Base-by-base conservation (phyloP, 202 grass and related monocot species). In the Zizania palustris region DNA sequence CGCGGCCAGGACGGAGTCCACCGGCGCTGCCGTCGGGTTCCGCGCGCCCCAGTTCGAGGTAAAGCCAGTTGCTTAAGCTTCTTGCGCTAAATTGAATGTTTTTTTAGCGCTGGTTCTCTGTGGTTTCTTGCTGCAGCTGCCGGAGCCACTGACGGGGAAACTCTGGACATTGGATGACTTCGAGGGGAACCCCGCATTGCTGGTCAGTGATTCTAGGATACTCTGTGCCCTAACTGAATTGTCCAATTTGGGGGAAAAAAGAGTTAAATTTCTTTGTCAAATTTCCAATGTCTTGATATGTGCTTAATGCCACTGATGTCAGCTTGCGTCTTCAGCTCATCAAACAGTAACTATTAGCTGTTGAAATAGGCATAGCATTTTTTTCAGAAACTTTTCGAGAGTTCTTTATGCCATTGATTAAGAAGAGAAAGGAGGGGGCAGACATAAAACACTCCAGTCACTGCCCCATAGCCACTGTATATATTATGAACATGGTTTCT, bases 121-220 rank as follows among this genome's bases (percentile, higher is more conserved):
- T 44, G 28, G 13, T 67, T 61, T 66, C 21, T 57, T 73, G 43
- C 5, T 73, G 56, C 88, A 97, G 94, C 91, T 97, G 50, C 84
- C 85, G 15, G 94, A 97, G 89, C 91, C 94, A 11, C 51, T 97
- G 65, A 92, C 91, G 0, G 87, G 91, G 35, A 93, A 86, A 34
- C 58, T 84, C 37, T 91, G 91, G 81, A 97, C 87, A 21, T 36
- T 97, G 87, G 91, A 97, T 70, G 94, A 93, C 76, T 93, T 93
- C 45, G 88, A 90, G 15, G 84, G 85, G 5, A 78, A 64, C 78
- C 83, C 89, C 74, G 87, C 88, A 19, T 65, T 97, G 48, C 75
- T 97, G 82, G 94, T 97, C 63, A 81, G 81, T 37, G 15, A 20
- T 28, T 76, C 50, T 33, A 15, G 49, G 46, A 54, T 43, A 6